A percentile compares a stretch with the other conserved stretches of the same genome.
Conservation (phyloP, 2,329 filamentous ascomycete genomes). For the Ambrosiella cleistominuta region DNA sequence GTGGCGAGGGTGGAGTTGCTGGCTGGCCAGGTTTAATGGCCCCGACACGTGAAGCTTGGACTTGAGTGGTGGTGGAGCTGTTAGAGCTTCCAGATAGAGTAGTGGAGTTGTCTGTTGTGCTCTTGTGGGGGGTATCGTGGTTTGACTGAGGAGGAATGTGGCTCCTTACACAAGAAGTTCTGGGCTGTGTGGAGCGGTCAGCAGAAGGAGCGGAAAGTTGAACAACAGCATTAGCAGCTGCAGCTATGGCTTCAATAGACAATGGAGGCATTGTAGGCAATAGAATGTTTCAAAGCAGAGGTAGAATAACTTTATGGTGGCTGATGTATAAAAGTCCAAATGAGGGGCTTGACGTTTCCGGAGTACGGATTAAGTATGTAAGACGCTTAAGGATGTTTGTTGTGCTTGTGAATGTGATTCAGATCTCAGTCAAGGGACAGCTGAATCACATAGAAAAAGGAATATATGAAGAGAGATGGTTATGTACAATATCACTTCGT, state of each 20-base stretch:
- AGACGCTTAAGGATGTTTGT: neutral
- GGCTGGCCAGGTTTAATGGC: neutral
- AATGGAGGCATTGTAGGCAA: neutral
- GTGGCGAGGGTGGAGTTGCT: neutral
- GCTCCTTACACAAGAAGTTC: constrained; percentile 5
- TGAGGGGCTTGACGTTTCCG: neutral
- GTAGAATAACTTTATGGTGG: neutral
- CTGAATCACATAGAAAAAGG: too few species aligned
- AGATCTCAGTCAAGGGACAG: too few species aligned
- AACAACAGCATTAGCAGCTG: neutral
- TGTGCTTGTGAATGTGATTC: too few species aligned
- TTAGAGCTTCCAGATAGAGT: neutral
- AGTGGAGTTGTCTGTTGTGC: neutral
- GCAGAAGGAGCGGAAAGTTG: neutral
- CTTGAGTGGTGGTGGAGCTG: neutral
- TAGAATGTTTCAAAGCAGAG: neutral
- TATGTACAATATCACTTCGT: neutral
- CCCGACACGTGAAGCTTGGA: neutral
- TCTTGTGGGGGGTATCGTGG: neutral
- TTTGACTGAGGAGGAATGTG: neutral
- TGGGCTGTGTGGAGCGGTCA: neutral
- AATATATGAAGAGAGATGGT: too few species aligned
- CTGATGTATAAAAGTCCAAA: neutral
- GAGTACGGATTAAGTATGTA: neutral
- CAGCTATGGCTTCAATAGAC: neutral